Evolutionary conservation across 129 eudicot species (phyloP).

Genomic region (Apium graveolens): DNA sequence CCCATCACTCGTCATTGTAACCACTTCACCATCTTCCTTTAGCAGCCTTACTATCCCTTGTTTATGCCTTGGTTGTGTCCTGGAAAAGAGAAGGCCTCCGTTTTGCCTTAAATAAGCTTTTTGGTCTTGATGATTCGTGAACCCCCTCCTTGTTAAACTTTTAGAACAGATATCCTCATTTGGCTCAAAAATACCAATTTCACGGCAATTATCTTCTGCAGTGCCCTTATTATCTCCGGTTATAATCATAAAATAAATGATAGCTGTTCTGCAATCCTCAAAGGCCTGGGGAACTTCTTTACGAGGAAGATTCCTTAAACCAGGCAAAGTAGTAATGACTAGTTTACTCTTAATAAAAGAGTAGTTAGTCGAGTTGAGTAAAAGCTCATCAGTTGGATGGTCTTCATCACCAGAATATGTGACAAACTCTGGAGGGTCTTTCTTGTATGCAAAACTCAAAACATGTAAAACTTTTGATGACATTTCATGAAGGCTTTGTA

Average conservation of each 20-base stretch:
- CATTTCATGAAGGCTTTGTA: constrained; percentile 61
- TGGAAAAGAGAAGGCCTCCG: constrained; percentile 81
- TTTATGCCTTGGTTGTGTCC: constrained; percentile 90
- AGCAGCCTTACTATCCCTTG: too few relatives aligned
- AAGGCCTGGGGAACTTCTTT: constrained; percentile 88
- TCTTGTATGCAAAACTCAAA: constrained; percentile 92
- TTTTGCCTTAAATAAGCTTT: constrained; percentile 46
- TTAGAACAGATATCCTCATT: constrained; percentile 56
- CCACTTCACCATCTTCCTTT: constrained; percentile 83
- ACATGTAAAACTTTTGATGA: constrained; percentile 73
- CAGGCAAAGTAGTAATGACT: constrained; percentile 75
- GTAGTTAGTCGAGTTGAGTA: constrained; percentile 73
- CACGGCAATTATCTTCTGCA: constrained; percentile 95
- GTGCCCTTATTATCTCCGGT: constrained; percentile 97
- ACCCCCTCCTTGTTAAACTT: constrained; percentile 82
- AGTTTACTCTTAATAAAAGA: constrained; percentile 73
- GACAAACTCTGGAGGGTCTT: constrained; percentile 60
- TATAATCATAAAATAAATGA: constrained; percentile 89
- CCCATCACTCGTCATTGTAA: constrained; percentile 96
- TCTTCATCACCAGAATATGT: constrained; percentile 71
- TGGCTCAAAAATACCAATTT: constrained; percentile 62
- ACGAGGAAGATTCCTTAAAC: constrained; percentile 97
- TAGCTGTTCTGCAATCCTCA: constrained; percentile 92
- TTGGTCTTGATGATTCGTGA: constrained; percentile 49
- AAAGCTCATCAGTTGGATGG: constrained; percentile 75